Conservation (phyloP, 2,329 filamentous ascomycete species). For the Hymenoscyphus infarciens region DNA sequence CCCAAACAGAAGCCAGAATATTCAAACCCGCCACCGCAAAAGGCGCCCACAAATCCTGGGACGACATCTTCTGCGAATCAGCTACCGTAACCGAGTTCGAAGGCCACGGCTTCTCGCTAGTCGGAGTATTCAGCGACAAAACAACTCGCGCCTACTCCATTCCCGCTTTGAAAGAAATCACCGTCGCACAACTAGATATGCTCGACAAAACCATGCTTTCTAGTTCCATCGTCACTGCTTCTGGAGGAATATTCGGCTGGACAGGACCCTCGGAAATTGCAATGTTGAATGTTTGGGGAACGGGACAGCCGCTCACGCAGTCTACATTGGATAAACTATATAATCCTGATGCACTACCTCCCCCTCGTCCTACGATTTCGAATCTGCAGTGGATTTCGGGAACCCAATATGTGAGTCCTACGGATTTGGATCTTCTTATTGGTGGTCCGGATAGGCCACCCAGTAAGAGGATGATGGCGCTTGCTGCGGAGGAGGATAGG, state of each 20-base stretch:
- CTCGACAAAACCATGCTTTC: constrained; percentile 71
- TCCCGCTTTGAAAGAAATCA: constrained; percentile 84
- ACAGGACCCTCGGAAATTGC: constrained; percentile 82
- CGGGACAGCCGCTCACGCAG: constrained; percentile 60
- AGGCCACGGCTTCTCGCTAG: constrained; percentile 71
- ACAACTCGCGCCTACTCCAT: constrained; percentile 77
- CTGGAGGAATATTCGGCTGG: constrained; percentile 85
- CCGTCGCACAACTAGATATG: constrained; percentile 60
- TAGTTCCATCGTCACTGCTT: constrained; percentile 67
- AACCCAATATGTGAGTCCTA: constrained; percentile 82
- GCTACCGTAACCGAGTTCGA: constrained; percentile 74
- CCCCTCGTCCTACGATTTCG: constrained; percentile 85
- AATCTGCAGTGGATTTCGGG: constrained; percentile 96
- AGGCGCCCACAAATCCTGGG: constrained; percentile 89
- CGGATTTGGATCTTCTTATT: constrained; percentile 86
- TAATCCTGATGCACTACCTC: constrained; percentile 70
- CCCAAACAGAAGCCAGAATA: constrained; percentile 70
- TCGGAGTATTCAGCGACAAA: constrained; percentile 82
- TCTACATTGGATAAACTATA: constrained; percentile 67
- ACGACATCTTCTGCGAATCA: constrained; percentile 74
- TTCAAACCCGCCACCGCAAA: constrained; percentile 83
- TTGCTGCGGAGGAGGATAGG: constrained; percentile 70
- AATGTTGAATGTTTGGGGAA: constrained; percentile 80
- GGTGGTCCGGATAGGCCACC: constrained; percentile 84
- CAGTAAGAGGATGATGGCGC: constrained; percentile 82